Percentiles rank a stretch among this genome's conserved stretches.
Evolutionary conservation across 805 yeast species (phyloP).

Genomic region (Blastobotrys attinorum): DNA sequence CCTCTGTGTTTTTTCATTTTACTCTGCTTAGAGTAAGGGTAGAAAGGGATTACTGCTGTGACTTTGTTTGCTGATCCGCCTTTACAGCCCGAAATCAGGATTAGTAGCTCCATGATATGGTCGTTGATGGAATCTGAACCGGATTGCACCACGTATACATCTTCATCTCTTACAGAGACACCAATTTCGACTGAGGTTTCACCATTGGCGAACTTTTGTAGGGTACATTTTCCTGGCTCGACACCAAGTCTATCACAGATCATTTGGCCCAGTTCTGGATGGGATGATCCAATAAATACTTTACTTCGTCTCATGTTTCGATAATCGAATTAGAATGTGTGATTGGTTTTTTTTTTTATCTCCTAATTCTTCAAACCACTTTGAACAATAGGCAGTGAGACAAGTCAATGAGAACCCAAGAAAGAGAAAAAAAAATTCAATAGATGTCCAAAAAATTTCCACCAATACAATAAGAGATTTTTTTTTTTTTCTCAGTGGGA

Average conservation of each 20-base stretch:
- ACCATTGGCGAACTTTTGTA: conserved; percentile 92
- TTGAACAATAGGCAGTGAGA: no score
- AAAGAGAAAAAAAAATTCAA: not conserved
- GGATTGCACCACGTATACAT: conserved; percentile 86
- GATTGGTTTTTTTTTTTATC: no score
- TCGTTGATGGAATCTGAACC: conserved; percentile 86
- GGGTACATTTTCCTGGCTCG: conserved; percentile 85
- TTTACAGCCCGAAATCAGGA: conserved; percentile 88
- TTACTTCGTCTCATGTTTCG: conserved; percentile 88
- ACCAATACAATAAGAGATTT: not conserved
- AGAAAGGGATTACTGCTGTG: conserved; percentile 95
- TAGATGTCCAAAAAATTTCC: not conserved
- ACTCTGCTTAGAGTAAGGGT: conserved; percentile 94
- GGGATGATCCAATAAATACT: conserved; percentile 93
- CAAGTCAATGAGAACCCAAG: no score
- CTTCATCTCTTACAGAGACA: conserved; percentile 92
- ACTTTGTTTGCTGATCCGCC: conserved; percentile 98
- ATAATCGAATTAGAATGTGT: no score
- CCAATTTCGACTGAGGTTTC: conserved; percentile 96
- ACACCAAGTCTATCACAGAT: conserved; percentile 90
- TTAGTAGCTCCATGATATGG: conserved; percentile 91
- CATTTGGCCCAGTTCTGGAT: conserved; percentile 84
- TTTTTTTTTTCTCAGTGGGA: no score
- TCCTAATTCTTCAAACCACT: no score
- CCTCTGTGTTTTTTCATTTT: conserved; percentile 99